Evolutionary conservation across 352 stramenopile genomes (phyloP), one percentile per base, ranked within the genome.

Genomic region (Elongisporangium prolatum): DNA sequence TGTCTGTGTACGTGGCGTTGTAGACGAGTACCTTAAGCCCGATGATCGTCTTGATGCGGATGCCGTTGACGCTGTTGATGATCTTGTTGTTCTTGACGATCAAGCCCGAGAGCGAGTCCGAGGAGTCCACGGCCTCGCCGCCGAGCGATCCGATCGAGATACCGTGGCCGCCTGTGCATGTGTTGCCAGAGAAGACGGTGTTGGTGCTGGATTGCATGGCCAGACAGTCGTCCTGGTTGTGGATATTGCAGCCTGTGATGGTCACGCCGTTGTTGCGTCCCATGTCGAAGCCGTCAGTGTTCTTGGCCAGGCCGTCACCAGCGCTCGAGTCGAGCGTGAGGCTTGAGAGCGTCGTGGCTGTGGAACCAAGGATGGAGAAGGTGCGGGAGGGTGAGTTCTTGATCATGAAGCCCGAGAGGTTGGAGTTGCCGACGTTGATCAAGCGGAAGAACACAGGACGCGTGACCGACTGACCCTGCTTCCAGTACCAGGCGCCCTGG

Each of bases 401-500:
- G 63, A 73, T 34, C 11, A 55, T 68, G 48, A 68, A 68, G 5
- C 54, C 57, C 38, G 60, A 61, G 4, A 71, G 47, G 4, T 18
- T 60, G 37, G 64, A 71, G 3, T 14, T 21, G 0, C 21, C 51
- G 1, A 61, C 52, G 20, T 56, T 28, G 37, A 38, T 52, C 0
- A 74, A 37, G 21, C 68, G 66, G 60, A 79, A 74, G 52, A 79
- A 75, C 20, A 75, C 61, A 4, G 70, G 70, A 4, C 67, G 60
- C 11, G 57, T 73, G 47, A 62, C 57, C 3, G 40, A 57, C 47
- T 65, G 51, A 10, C 60, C 65, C 48, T 79, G 59, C 40, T 63
- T 65, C 71, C 67, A 78, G 64, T 78, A 78, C 67, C 63, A 73
- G 10, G 52, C 22, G 1, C 70, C 67, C 51, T 78, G 64, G 21